Evolutionary conservation across 176 grass and related monocot genomes (phyloP), one percentile per base, ranked within the genome.

Genomic region (Coix lacrymajobi): DNA sequence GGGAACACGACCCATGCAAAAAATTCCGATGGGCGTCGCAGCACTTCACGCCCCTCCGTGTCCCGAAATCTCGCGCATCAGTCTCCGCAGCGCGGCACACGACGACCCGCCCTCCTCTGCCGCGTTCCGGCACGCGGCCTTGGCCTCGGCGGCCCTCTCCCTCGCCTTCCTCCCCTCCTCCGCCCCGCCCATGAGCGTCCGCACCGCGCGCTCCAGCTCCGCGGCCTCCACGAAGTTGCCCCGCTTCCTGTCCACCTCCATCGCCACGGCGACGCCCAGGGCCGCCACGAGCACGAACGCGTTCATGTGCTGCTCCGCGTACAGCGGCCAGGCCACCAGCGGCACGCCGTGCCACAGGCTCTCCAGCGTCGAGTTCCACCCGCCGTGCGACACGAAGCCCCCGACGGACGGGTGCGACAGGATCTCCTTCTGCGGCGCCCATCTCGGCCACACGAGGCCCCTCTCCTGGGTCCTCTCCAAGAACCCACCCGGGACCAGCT

Each of bases 221-320:
- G 40, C 49, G 9, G 79, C 79, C 46, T 33, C 69, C 15, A 88
- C 76, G 57, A 17, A 88, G 79, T 76, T 87, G 62, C 32, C 65
- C 74, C 58, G 28, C 24, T 67, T 17, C 81, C 66, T 25, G 26
- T 84, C 79, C 30, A 78, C 76, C 3, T 65, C 24, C 76, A 86
- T 44, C 7, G 60, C 65, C 46, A 88, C 48, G 44, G 43, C 71
- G 16, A 91, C 77, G 62, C 89, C 79, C n/a, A 68, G 15, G 13
- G 15, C 49, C 10, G 44, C 25, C 58, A 71, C 81, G 22, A 91
- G 26, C 75, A 68, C 33, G 43, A 90, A 75, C 25, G 86, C 89
- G 43, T 94, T 94, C 79, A 94, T 13, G 66, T 88, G 86, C 79
- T 94, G 89, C 83, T 94, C 92, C 15, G 89, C 92, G 64, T 85